phyloP scores from a whole-genome alignment of 1,284 basidiomycete species.

The Cutaneotrichosporon sp. region DNA sequence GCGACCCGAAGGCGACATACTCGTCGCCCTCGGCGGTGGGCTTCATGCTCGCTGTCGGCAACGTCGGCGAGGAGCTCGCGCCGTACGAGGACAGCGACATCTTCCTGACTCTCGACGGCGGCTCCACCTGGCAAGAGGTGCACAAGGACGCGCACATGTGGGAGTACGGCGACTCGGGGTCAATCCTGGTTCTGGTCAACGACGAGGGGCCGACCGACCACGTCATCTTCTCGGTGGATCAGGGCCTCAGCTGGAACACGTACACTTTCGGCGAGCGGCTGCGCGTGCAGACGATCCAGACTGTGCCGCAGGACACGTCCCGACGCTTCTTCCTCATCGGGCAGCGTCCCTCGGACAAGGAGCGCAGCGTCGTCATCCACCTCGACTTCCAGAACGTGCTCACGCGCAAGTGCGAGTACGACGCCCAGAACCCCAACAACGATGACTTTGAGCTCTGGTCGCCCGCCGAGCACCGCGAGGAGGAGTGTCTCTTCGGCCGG shows the following conservation, averaged over 20 bases:
- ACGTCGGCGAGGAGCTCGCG: conserved; percentile 81
- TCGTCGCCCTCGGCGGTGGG: conserved; percentile 90
- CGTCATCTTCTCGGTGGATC: conserved; percentile 83
- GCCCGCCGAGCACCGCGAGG: conserved; percentile 76
- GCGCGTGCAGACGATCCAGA: conserved; percentile 76
- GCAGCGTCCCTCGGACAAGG: conserved; percentile 59
- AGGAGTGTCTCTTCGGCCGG: conserved; percentile 80
- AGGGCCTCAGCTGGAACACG: conserved; percentile 83
- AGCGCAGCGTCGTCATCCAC: conserved; percentile 70
- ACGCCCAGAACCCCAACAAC: conserved; percentile 67
- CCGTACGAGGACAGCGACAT: conserved; percentile 88
- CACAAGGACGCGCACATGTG: conserved; percentile 97
- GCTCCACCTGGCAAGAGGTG: conserved; percentile 97
- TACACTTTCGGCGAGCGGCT: conserved; percentile 82
- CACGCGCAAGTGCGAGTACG: conserved; percentile 29
- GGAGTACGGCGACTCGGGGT: conserved; percentile 98
- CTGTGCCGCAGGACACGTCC: conserved; percentile 87
- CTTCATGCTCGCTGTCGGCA: conserved; percentile 95
- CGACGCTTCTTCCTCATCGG: conserved; percentile 88
- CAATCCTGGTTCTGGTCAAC: conserved; percentile 88
- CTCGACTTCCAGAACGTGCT: conserved; percentile 67
- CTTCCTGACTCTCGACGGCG: conserved; percentile 93
- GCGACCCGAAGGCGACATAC: conserved; percentile 85
- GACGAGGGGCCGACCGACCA: conserved; percentile 92
- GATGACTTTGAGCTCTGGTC: conserved; percentile 97